Evolutionary conservation across 2,329 filamentous ascomycete species (phyloP), one percentile per base, ranked within the genome.

Genomic region (Aspergillus sp.): DNA sequence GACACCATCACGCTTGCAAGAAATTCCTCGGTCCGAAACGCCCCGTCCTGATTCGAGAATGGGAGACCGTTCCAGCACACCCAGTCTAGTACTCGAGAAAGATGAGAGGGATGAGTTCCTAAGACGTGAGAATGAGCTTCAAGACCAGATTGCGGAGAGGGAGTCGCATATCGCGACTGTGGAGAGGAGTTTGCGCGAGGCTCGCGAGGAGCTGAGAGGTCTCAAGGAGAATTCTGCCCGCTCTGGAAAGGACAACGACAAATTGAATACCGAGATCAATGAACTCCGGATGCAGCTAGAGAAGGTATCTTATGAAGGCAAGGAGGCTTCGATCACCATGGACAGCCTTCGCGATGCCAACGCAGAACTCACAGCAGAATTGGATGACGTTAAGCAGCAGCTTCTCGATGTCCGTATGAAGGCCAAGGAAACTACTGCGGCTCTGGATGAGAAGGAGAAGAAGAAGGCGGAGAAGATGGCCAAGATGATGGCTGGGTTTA

Each of bases 391-490:
- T 49, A 97, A 97, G 73, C 90, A 96, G 67, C 90, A 96, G 63
- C 81, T 98, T 44, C 77, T 97, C 12, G 90, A 97, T 66, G 89
- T 93, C 41, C 91, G 91, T 73, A 96, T 97, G 86, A 93, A 83
- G 57, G 89, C 91, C 48, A 94, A 93, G 73, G 93, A 97, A 71
- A 91, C 86, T 1, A 89, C 81, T 40, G 89, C 89, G 6, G 85
- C 88, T 10, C 73, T 94, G 19, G 91, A 97, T 58, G 93, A 97
- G 71, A 98, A 98, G 77, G 94, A 97, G 71, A 91, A 89, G 76
- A 90, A 89, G 73, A 98, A 98, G 78, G 88, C 90, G 1, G 93
- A 98, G 73, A 93, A 94, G 71, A 98, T 98, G 93, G 93, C 93
- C 39, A 87, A 96, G 78, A 98, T 98, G 93, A 96, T 98, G 91